These are phyloP conservation scores for Fraxinus ornus DNA, from an alignment of 305 asterid genomes.

Conservation along the genomic window DNA sequence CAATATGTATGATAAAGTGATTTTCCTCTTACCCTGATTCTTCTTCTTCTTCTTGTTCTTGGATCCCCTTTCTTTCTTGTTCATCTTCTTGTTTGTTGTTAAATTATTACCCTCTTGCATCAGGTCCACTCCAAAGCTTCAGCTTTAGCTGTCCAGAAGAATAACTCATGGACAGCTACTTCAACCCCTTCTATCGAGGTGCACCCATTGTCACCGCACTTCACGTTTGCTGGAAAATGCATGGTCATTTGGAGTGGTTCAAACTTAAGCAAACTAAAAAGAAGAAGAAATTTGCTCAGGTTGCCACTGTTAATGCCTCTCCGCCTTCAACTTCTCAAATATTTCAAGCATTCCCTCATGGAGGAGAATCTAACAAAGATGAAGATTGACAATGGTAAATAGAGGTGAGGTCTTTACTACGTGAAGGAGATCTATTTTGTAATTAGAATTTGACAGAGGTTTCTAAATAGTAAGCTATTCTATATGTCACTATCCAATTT, in stretches of 20 bases:
- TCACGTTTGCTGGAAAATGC: background rate
- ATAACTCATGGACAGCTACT: background rate
- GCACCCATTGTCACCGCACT: background rate
- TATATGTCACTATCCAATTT: background rate
- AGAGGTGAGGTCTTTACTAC: background rate
- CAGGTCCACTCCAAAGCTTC: too few relatives aligned
- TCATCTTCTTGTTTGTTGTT: too few relatives aligned
- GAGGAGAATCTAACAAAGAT: background rate
- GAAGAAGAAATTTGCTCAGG: background rate
- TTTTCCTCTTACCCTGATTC: too few relatives aligned
- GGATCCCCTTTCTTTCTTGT: too few relatives aligned
- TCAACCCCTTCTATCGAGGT: background rate
- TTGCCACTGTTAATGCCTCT: background rate
- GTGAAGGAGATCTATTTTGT: background rate
- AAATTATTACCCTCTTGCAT: too few relatives aligned
- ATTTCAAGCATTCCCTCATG: background rate
- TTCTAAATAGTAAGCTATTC: background rate
- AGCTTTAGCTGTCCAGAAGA: too few relatives aligned
- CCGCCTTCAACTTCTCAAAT: background rate
- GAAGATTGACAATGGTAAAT: background rate
- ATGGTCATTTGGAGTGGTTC: background rate
- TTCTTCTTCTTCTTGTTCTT: too few relatives aligned
- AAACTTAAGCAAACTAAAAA: background rate
- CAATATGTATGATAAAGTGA: too few relatives aligned
- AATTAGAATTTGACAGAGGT: background rate